Percentiles rank a stretch among this genome's conserved stretches.
Conservation (phyloP, 2,329 filamentous ascomycete genomes). For the Exophiala sideris region DNA sequence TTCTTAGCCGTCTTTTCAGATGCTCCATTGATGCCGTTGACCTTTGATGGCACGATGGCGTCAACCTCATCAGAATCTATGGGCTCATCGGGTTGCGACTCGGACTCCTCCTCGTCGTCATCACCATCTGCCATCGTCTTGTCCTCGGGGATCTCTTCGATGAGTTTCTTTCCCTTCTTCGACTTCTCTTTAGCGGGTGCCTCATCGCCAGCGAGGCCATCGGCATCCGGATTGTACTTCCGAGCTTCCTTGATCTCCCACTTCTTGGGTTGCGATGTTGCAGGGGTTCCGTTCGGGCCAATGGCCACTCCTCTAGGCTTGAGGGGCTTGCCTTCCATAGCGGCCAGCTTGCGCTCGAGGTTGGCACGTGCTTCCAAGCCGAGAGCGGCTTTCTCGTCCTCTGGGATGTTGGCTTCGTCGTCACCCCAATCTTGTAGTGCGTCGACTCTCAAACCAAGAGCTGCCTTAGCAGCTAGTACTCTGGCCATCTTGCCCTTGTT, state of each 20-base stretch:
- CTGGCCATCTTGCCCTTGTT: conserved; percentile 99
- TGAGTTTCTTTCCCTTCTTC: conserved; percentile 45
- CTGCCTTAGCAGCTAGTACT: conserved; percentile 90
- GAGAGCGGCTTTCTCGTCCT: conserved; percentile 82
- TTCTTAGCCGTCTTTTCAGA: conserved; percentile 28
- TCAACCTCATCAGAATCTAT: conserved; percentile 40
- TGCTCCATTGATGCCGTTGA: conserved; percentile 21
- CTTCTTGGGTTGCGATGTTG: conserved; percentile 63
- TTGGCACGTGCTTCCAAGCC: conserved; percentile 60
- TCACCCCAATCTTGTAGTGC: conserved; percentile 76
- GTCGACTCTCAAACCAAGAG: conserved; percentile 89
- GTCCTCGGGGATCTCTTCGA: conserved; percentile 40
- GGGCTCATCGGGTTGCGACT: conserved; percentile 42
- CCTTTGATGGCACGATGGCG: conserved; percentile 30
- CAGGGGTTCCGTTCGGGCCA: conserved; percentile 66
- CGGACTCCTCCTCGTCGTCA: conserved; percentile 40
- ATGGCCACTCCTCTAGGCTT: conserved; percentile 72
- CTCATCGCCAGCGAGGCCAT: conserved; percentile 72
- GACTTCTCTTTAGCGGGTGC: conserved; percentile 47
- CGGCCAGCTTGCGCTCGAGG: conserved; percentile 48
- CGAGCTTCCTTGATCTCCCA: conserved; percentile 85
- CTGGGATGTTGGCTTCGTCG: conserved; percentile 61
- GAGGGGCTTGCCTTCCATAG: conserved; percentile 84
- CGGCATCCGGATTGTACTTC: conserved; percentile 92
- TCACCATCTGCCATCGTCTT: conserved; percentile 40